A percentile compares a stretch with the other conserved stretches of the same genome.
These are phyloP conservation scores for Globisporangium nodosum DNA, from an alignment of 352 stramenopile genomes.

Conservation along the genomic window DNA sequence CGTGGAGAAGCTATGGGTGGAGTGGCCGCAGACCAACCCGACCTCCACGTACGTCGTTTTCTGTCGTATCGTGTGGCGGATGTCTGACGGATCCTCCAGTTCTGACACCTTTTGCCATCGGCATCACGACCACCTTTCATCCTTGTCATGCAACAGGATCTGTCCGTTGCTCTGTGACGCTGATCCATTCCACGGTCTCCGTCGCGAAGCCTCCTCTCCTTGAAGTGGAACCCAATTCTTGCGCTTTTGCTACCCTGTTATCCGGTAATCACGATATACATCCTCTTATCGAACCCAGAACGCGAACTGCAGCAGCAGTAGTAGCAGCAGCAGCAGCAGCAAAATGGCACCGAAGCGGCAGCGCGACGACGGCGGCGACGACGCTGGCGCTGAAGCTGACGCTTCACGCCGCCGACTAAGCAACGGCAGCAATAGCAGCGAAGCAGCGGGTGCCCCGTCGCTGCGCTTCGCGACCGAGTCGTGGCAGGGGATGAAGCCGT, in stretches of 20 bases:
- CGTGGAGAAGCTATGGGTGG: constrained; percentile 74
- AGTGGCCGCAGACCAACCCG: constrained; percentile 48
- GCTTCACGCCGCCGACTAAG: not conserved
- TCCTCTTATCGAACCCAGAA: not conserved
- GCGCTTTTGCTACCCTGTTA: not conserved
- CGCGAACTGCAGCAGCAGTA: not conserved
- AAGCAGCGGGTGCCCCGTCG: not conserved
- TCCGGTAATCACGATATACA: too few relatives aligned
- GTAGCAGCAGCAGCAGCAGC: not conserved
- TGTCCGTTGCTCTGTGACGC: constrained; percentile 65
- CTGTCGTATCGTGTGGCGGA: not conserved
- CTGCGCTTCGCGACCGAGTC: constrained; percentile 51
- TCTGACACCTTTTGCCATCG: not conserved
- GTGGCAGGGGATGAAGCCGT: constrained; percentile 43
- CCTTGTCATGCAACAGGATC: constrained; percentile 26
- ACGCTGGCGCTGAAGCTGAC: not conserved
- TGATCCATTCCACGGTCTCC: constrained; percentile 6
- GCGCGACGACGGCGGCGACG: constrained; percentile 12
- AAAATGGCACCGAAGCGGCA: constrained; percentile 24
- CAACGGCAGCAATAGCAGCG: not conserved
- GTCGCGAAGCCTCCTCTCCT: not conserved
- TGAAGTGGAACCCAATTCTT: not conserved
- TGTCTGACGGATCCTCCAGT: not conserved
- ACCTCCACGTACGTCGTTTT: constrained; percentile 31
- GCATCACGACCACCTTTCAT: too few relatives aligned